Evolutionary conservation across 2,329 filamentous ascomycete species (phyloP).

Genomic region (Aspergillus versicolor): DNA sequence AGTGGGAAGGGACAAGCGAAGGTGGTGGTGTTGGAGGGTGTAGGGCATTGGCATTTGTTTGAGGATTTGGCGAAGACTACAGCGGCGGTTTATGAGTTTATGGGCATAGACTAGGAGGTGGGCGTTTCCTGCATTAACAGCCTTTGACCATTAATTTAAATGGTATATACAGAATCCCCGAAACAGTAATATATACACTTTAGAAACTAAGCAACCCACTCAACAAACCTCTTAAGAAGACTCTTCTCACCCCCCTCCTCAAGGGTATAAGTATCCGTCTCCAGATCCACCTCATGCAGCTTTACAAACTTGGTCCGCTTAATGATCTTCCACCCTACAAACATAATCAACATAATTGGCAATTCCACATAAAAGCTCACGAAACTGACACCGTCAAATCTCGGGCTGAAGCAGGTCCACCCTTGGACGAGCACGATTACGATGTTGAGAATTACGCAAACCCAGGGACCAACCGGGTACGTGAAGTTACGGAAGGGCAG

Average conservation of each 20-base stretch:
- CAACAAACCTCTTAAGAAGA: neutral
- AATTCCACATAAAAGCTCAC: conserved; percentile 65
- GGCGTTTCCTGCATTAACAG: no score
- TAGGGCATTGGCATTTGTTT: conserved; percentile 54
- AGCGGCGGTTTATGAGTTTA: neutral
- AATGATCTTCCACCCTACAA: conserved; percentile 56
- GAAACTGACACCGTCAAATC: conserved; percentile 44
- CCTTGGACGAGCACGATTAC: conserved; percentile 64
- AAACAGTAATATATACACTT: neutral
- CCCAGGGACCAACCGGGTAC: conserved; percentile 61
- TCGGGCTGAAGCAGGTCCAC: conserved; percentile 59
- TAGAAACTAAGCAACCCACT: conserved; percentile 1
- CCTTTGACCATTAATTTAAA: no score
- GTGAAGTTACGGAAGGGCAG: conserved; percentile 68
- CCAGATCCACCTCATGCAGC: conserved; percentile 51
- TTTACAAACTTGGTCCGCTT: conserved; percentile 48
- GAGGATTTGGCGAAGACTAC: conserved; percentile 39
- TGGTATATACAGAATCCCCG: no score
- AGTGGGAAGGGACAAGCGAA: neutral
- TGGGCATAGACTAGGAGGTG: neutral
- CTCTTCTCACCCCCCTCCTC: neutral
- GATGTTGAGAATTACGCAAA: conserved; percentile 57
- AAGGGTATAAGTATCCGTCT: conserved; percentile 28
- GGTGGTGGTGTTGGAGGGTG: conserved; percentile 36
- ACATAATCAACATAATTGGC: conserved; percentile 58